Conservation (phyloP, 345 rosid species). For the Bruguiera parviflora region DNA sequence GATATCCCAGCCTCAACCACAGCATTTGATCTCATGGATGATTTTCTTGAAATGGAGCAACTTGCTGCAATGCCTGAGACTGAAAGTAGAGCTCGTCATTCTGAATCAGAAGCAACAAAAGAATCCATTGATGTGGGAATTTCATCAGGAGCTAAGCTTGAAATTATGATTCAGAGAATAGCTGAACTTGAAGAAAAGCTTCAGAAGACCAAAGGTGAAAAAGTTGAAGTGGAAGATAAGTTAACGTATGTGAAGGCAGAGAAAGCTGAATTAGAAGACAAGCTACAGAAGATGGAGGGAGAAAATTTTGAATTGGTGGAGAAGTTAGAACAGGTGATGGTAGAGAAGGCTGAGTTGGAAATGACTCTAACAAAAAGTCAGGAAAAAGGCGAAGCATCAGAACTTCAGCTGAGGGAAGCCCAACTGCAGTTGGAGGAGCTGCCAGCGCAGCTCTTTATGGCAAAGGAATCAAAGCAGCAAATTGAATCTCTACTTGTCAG, state of each 20-base stretch:
- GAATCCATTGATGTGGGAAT: conserved; percentile 34
- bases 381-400: conserved; percentile 9
- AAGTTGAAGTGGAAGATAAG: conserved; percentile 19
- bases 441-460: conserved; percentile 39
- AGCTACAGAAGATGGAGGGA: conserved; percentile 33
- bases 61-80: conserved; percentile 69
- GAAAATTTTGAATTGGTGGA: conserved; percentile 54
- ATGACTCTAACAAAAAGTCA: conserved; percentile 7
- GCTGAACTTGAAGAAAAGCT: conserved; percentile 39
- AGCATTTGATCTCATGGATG: conserved; percentile 82
- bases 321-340: conserved; percentile 45
- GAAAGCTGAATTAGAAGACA: conserved; percentile 42
- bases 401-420: conserved; percentile 46
- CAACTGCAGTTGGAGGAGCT: conserved; percentile 47
- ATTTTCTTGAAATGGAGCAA: conserved; percentile 94
- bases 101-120: conserved; percentile 38
- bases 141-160: conserved; percentile 48
- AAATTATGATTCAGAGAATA: conserved; percentile 31
- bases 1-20: conserved; percentile 36
- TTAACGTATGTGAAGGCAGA: conserved; percentile 15
- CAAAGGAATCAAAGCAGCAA: conserved; percentile 44
- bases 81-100: conserved; percentile 25
- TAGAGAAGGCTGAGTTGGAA: conserved; percentile 26
- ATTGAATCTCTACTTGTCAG: conserved; percentile 52
- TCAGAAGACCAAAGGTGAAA: conserved; percentile 27